Evolutionary conservation across 139 green algal genomes (phyloP).

Genomic region (Ostreobium quekettii): DNA sequence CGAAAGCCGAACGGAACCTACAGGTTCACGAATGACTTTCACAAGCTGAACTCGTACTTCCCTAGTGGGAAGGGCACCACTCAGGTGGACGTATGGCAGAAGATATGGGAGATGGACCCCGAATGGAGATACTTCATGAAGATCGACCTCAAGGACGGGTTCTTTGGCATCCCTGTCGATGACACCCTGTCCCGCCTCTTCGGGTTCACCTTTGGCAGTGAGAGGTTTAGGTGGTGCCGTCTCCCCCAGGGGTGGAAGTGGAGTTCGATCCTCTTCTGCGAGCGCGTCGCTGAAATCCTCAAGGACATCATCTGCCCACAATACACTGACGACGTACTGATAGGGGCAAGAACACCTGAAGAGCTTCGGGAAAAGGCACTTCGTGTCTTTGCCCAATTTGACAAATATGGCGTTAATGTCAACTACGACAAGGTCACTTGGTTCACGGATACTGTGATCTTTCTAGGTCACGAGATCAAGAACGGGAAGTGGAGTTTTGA

Average conservation of each 20-base stretch:
- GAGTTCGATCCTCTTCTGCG: background rate
- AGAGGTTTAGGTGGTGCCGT: background rate
- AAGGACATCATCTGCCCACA: background rate
- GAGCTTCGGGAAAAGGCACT: background rate
- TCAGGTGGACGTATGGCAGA: background rate
- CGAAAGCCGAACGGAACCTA: background rate
- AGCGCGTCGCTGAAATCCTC: background rate
- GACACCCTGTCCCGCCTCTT: background rate
- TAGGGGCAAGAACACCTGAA: background rate
- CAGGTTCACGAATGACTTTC: background rate
- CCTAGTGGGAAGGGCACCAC: background rate
- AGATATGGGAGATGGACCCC: background rate
- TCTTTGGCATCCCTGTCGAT: background rate
- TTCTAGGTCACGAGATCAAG: background rate
- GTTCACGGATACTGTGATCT: background rate
- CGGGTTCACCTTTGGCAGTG: background rate
- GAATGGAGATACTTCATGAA: background rate
- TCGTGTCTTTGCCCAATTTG: background rate
- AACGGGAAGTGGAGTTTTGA: background rate
- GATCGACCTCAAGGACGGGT: background rate
- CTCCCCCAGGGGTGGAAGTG: background rate
- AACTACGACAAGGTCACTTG: background rate
- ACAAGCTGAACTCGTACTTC: background rate
- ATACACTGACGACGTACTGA: background rate
- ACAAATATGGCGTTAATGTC: background rate